A percentile compares a stretch with the other conserved stretches of the same genome.
These are phyloP conservation scores for Ceratobasidium sp. DNA, from an alignment of 1,284 basidiomycete species.

Conservation along the genomic window DNA sequence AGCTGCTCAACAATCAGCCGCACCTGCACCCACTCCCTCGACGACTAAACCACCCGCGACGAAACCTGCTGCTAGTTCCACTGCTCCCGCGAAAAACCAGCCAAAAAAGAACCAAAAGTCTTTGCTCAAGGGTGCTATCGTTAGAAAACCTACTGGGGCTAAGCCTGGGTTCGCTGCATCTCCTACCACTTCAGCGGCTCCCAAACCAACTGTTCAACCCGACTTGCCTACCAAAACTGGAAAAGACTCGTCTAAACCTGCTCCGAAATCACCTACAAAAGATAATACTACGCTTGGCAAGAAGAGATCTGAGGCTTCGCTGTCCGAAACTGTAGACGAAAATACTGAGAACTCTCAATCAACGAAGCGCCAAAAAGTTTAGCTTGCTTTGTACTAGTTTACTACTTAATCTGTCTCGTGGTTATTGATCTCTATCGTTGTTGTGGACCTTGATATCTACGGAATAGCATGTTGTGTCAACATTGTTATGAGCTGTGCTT, in stretches of 20 bases:
- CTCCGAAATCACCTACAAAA: neutral
- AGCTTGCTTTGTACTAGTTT: neutral
- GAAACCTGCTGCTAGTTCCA: constrained; percentile 51
- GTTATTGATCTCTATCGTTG: neutral
- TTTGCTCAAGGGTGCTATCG: constrained; percentile 77
- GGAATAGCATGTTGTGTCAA: too few species aligned
- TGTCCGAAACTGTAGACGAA: neutral
- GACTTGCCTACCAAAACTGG: neutral
- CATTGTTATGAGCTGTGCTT: too few species aligned
- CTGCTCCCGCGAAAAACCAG: constrained; percentile 23
- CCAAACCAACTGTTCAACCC: too few species aligned
- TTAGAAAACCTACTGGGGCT: constrained; percentile 54
- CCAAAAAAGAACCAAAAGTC: constrained; percentile 54
- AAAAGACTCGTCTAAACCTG: neutral
- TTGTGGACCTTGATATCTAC: too few species aligned
- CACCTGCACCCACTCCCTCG: constrained; percentile 59
- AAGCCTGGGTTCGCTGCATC: constrained; percentile 26
- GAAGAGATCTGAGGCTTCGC: constrained; percentile 12
- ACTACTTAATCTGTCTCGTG: neutral
- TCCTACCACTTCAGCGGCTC: neutral
- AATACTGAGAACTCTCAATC: constrained; percentile 11
- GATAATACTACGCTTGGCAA: neutral
- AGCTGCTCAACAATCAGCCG: constrained; percentile 66
- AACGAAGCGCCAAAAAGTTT: constrained; percentile 34
- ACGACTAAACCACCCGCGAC: constrained; percentile 50